Evolutionary conservation across 2,329 filamentous ascomycete species (phyloP), one percentile per base, ranked within the genome.

Genomic region (Sarocladium kiliense): DNA sequence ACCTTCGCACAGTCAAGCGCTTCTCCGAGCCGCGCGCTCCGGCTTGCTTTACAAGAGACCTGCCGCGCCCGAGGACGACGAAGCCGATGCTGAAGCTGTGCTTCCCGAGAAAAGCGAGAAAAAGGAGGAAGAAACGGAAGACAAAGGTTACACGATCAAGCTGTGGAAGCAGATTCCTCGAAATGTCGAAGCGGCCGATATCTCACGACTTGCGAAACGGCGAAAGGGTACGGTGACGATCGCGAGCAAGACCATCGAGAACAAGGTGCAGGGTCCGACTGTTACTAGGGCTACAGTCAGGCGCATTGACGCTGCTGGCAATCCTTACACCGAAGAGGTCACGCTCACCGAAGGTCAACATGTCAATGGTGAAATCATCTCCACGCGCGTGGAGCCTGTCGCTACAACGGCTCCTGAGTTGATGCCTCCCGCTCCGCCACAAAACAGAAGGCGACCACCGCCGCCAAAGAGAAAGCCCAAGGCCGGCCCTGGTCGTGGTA

Each of bases 401-500:
- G 81, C 83, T 37, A 77, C 78, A 5, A 80, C 79, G 1, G 77
- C 80, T 23, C 83, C 77, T n/a, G 71, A 6, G 14, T 19, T 53
- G 11, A 53, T 53, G 50, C 32, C 50, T 19, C 50, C 58, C 3
- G 61, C 68, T 21, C 63, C 70, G 2, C 74, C 75, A 1, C 74
- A 75, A 2, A 68, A 65, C n/a, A 73, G 75, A 65, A 82, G 86
- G 65, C 84, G 87, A 58, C 86, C 87, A 0, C 87, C 86, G 26
- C 87, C 88, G 1, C 89, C 89, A 0, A 91, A 91, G 68, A 86
- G 89, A 68, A 96, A 93, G 76, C 77, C 81, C 49, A 92, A 89
- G 69, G 88, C 71, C 26, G 78, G 89, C 0, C 85, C 88, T 34
- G 90, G 90, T 7, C 83, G 91, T 59, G 89, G 89, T 16, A 80